phyloP scores from a whole-genome alignment of 2,329 filamentous ascomycete species.

The Cladobotryum protrusum region DNA sequence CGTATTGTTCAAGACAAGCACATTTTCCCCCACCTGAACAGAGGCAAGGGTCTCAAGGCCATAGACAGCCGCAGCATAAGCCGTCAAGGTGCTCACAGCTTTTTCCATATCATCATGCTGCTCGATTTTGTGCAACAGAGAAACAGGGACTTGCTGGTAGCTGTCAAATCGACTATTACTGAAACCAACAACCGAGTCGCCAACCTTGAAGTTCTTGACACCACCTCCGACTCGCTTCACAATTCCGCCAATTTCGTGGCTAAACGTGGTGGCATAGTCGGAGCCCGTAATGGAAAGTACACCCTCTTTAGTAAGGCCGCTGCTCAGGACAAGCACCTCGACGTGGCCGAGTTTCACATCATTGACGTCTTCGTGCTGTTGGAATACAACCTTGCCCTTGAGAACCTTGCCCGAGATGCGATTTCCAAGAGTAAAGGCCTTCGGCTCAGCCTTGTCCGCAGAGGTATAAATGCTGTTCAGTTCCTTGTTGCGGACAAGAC shows the following conservation, averaged over 20 bases:
- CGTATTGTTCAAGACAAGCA: constrained; percentile 26
- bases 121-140: constrained; percentile 6
- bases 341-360: constrained; percentile 21
- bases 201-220: constrained; percentile 14
- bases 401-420: constrained; percentile 16
- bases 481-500: constrained; percentile 15
- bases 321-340: constrained; percentile 19
- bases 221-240: constrained; percentile 16
- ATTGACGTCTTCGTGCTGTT: constrained; percentile 12
- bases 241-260: constrained; percentile 20
- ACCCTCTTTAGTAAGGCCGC: constrained; percentile 19
- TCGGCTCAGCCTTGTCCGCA: constrained; percentile 8
- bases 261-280: constrained; percentile 21
- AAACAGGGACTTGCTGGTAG: constrained; percentile 17
- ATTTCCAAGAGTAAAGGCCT: constrained; percentile 9
- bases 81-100: constrained; percentile 16
- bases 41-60: constrained; percentile 16
- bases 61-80: constrained; percentile 17
- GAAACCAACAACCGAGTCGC: constrained; percentile 21
- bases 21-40: constrained; percentile 25
- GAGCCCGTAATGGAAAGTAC: constrained; percentile 19
- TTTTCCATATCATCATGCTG: constrained; percentile 21
- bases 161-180: constrained; percentile 24
- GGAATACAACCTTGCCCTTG: constrained; percentile 15
- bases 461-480: constrained; percentile 17